phyloP scores from a whole-genome alignment of 1,139 yeast genomes.

The Chernovozyma aurita region DNA sequence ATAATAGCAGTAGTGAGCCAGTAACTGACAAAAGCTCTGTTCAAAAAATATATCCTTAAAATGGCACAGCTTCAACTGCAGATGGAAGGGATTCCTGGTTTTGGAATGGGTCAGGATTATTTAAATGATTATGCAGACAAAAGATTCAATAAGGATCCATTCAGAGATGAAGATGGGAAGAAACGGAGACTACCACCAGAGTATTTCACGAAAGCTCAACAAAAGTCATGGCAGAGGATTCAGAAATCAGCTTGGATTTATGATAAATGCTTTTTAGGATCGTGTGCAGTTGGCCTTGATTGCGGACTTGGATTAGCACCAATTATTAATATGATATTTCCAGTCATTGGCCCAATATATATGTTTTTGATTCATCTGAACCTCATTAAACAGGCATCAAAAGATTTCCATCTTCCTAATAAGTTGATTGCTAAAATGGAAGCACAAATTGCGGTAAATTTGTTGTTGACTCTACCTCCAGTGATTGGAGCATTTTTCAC shows the following conservation, averaged over 20 bases:
- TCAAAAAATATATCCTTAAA: too few relatives aligned
- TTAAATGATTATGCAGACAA: conserved; percentile 67
- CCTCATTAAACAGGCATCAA: conserved; percentile 52
- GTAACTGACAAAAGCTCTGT: too few relatives aligned
- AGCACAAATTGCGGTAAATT: conserved; percentile 68
- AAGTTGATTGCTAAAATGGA: conserved; percentile 63
- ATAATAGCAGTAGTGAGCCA: too few relatives aligned
- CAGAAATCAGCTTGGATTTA: conserved; percentile 80
- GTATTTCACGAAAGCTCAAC: conserved; percentile 54
- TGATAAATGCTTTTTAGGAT: conserved; percentile 76
- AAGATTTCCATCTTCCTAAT: conserved; percentile 55
- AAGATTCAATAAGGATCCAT: conserved; percentile 67
- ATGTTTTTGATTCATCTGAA: conserved; percentile 78
- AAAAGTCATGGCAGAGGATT: conserved; percentile 64
- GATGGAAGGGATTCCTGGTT: conserved; percentile 56
- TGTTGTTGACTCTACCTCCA: conserved; percentile 74
- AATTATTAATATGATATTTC: conserved; percentile 55
- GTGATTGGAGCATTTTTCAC: conserved; percentile 68
- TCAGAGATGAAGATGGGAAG: conserved; percentile 52
- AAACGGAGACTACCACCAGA: conserved; percentile 57
- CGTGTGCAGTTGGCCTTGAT: conserved; percentile 65
- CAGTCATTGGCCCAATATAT: conserved; percentile 73
- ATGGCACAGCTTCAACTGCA: conserved; percentile 33
- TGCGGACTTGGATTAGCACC: conserved; percentile 79
- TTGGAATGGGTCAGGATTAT: conserved; percentile 46